Percentiles rank a stretch among this genome's conserved stretches.
phyloP scores from a whole-genome alignment of 805 yeast genomes.

The Candida coleopterorum region DNA sequence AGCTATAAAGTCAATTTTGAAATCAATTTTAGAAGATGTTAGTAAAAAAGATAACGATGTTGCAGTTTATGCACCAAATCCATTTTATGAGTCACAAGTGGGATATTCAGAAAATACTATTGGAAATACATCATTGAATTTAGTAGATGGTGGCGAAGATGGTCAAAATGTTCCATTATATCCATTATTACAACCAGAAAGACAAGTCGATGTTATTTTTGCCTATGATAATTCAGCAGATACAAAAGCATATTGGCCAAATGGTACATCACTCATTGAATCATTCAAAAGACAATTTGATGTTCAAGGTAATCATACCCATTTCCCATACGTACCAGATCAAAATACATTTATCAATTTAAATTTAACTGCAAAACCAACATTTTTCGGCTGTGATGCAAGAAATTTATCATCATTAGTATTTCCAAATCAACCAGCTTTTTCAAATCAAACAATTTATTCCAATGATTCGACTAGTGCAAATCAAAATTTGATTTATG shows the following conservation, averaged over 20 bases:
- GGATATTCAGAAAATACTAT: constrained; percentile 14
- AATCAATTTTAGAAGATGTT: constrained; percentile 20
- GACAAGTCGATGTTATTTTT: constrained; percentile 37
- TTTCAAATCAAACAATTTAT: no score
- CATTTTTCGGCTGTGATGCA: constrained; percentile 81
- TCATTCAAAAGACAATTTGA: constrained; percentile 33
- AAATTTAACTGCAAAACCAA: constrained; percentile 63
- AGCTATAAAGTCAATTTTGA: constrained; percentile 20
- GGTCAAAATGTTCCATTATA: constrained; percentile 37
- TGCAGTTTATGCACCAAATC: constrained; percentile 38
- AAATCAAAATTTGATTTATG: constrained; percentile 11
- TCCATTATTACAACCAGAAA: constrained; percentile 33
- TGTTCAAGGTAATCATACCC: constrained; percentile 50
- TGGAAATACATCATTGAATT: constrained; percentile 25
- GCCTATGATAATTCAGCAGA: constrained; percentile 41
- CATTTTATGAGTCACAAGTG: constrained; percentile 26
- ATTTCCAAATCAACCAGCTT: constrained; percentile 15
- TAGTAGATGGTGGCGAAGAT: constrained; percentile 44
- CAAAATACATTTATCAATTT: constrained; percentile 52
- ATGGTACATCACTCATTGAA: constrained; percentile 34
- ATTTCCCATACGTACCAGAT: constrained; percentile 80
- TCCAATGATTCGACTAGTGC: no score
- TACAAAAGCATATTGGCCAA: constrained; percentile 36
- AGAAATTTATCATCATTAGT: constrained; percentile 51
- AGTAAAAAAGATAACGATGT: constrained; percentile 28